These are phyloP conservation scores for Tulasnella calospora DNA, from an alignment of 768 basidiomycete genomes.

Conservation along the genomic window DNA sequence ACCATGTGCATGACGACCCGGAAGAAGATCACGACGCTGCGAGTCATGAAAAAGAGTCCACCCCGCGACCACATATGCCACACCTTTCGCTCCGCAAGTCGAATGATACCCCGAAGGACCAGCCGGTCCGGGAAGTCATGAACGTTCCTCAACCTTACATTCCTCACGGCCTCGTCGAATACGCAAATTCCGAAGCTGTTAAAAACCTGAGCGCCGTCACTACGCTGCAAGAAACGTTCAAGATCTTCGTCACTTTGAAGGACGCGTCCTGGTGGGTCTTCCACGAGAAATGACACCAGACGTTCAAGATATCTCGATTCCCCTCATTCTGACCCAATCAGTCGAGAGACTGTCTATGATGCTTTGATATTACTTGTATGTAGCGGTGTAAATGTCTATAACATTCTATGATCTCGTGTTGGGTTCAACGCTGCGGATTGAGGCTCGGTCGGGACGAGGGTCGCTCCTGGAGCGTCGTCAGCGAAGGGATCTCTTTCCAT, in stretches of 20 bases:
- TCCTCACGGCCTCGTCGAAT: not conserved
- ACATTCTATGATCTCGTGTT: not conserved
- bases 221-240: not conserved
- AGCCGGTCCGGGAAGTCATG: not conserved
- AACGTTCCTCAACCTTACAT: not conserved
- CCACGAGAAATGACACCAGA: not conserved
- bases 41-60: not conserved
- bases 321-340: not conserved
- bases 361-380: not conserved
- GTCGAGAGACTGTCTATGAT: not conserved
- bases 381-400: not conserved
- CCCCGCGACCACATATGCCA: not conserved
- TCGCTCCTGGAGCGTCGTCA: constrained; percentile 35
- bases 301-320: not conserved
- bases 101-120: not conserved
- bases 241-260: not conserved
- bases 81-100: not conserved
- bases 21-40: not conserved
- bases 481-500: constrained; percentile 68
- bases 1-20: not conserved
- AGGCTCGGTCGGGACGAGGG: not conserved
- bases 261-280: not conserved
- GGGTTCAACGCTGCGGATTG: not conserved
- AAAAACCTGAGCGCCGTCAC: not conserved
- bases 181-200: not conserved